Percentiles rank a stretch among this genome's conserved stretches.
Conservation (phyloP, 192 early-diverging fungal genomes). For the Kickxella alabastrina region DNA sequence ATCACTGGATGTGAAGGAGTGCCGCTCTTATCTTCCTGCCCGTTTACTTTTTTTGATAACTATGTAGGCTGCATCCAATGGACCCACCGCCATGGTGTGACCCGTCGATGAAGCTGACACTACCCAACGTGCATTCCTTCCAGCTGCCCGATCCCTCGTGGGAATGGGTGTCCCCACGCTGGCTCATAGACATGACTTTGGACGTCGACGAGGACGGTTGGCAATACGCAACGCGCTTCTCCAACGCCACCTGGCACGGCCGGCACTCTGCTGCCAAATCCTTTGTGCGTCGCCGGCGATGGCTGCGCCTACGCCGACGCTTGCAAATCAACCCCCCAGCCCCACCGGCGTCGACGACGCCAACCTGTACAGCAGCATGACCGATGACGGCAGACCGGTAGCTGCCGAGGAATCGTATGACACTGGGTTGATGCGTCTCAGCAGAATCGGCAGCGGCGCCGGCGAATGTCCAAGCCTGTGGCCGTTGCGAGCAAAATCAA, state of each 20-base stretch:
- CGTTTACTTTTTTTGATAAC: constrained; percentile 1
- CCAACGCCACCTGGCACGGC: constrained; percentile 18
- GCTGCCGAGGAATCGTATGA: constrained; percentile 3
- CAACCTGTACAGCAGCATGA: background rate
- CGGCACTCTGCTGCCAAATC: constrained; percentile 13
- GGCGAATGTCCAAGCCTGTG: constrained; percentile 5
- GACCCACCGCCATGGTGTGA: constrained; percentile 55
- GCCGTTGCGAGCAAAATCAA: constrained; percentile 30
- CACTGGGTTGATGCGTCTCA: background rate
- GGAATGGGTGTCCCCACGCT: constrained; percentile 53
- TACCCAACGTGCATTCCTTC: constrained; percentile 53
- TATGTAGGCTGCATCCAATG: constrained; percentile 40
- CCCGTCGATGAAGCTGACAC: constrained; percentile 34
- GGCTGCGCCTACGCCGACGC: constrained; percentile 16
- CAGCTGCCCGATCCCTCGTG: constrained; percentile 52
- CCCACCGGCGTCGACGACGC: background rate
- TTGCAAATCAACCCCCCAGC: background rate
- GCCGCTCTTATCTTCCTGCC: no score
- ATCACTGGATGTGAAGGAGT: constrained; percentile 5
- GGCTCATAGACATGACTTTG: constrained; percentile 53
- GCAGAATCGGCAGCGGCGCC: no score
- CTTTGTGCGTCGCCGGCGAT: constrained; percentile 18
- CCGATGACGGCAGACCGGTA: background rate
- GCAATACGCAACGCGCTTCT: constrained; percentile 49
- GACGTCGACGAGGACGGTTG: constrained; percentile 55